Conservation (phyloP, 2,329 filamentous ascomycete species). For the Pestalotiopsis sp. region DNA sequence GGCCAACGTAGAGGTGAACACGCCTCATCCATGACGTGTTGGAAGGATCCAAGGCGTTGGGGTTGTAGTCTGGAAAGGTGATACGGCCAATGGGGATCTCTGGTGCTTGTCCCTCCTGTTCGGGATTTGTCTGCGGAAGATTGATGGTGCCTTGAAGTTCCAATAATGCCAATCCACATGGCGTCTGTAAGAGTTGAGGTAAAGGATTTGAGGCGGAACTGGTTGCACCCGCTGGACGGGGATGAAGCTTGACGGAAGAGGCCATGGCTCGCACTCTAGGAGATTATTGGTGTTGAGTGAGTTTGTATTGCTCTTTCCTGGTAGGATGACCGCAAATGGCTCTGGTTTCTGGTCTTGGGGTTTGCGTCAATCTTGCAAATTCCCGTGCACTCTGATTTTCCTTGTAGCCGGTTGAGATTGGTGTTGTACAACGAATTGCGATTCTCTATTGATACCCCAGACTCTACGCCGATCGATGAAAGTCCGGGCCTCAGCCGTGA, state of each 20-base stretch:
- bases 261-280: conserved; percentile 21
- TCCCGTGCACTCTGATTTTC: no score
- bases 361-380: background rate
- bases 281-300: background rate
- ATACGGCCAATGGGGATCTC: conserved; percentile 69
- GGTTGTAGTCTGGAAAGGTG: conserved; percentile 75
- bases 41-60: conserved; percentile 46
- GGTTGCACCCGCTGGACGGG: conserved; percentile 27
- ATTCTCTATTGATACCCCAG: background rate
- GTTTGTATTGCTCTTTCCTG: background rate
- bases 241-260: conserved; percentile 45
- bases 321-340: background rate
- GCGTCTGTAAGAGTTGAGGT: conserved; percentile 83
- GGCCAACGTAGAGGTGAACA: conserved; percentile 85
- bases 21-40: conserved; percentile 84
- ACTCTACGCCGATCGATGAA: background rate
- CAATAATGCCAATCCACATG: conserved; percentile 83
- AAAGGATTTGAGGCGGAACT: conserved; percentile 55
- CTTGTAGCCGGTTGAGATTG: no score
- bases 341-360: background rate
- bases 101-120: conserved; percentile 33
- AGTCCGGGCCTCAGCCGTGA: background rate
- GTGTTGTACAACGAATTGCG: background rate
- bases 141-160: conserved; percentile 94
- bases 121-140: conserved; percentile 53